Conservation (phyloP, 139 green algal species). For the Pedinophyceae sp. region DNA sequence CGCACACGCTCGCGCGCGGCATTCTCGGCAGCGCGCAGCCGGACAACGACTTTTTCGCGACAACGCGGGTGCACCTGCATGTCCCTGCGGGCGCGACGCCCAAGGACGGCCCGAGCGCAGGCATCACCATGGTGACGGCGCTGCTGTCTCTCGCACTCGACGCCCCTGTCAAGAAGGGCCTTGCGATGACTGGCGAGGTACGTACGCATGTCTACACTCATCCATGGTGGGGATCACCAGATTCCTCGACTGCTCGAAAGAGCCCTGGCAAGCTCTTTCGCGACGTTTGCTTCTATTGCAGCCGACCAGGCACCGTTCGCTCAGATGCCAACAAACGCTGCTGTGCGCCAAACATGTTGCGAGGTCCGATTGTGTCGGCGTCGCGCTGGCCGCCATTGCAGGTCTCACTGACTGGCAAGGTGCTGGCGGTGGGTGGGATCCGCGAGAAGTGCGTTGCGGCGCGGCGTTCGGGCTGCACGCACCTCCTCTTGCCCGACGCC, state of each 20-base stretch:
- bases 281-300: no score
- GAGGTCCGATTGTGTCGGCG: no score
- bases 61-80: conserved; percentile 72
- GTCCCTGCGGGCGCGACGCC: conserved; percentile 81
- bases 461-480: conserved; percentile 39
- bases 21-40: conserved; percentile 21
- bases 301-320: no score
- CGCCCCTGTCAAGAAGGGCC: conserved; percentile 38
- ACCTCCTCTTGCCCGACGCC: conserved; percentile 65
- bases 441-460: conserved; percentile 90
- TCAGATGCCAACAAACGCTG: no score
- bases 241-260: no score
- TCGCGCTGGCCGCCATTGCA: no score
- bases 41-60: conserved; percentile 42
- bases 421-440: conserved; percentile 82
- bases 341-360: no score
- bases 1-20: conserved; percentile 70
- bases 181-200: conserved; percentile 72
- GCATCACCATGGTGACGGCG: conserved; percentile 73
- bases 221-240: no score
- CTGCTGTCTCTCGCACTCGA: conserved; percentile 76
- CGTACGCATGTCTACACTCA: no score
- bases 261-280: no score
- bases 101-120: conserved; percentile 82
- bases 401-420: conserved; percentile 57